A percentile compares a stretch with the other conserved stretches of the same genome.
Conservation (phyloP, 2,329 filamentous ascomycete species). For the Ceratocystis ficicola region DNA sequence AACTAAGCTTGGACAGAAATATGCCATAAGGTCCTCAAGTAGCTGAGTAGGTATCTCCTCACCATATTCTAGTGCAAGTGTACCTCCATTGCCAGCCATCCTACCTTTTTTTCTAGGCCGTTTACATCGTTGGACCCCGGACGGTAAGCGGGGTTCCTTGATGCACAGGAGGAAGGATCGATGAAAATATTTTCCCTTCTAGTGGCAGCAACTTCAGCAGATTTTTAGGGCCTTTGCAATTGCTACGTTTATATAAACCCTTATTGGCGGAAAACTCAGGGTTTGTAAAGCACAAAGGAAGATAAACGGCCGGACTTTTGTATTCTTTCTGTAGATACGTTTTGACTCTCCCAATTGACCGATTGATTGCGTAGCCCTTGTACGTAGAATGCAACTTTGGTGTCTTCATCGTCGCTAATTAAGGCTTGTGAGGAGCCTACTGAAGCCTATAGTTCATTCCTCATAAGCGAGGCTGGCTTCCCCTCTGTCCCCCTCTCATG, state of each 20-base stretch:
- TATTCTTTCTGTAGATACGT: not conserved
- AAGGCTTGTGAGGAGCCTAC: too few species aligned
- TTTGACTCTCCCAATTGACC: too few species aligned
- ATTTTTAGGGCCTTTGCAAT: not conserved
- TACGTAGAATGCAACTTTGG: too few species aligned
- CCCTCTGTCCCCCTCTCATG: not conserved
- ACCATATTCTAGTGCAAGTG: conserved; percentile 3
- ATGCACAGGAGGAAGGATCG: conserved; percentile 6
- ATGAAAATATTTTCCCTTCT: conserved; percentile 4
- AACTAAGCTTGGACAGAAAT: not conserved
- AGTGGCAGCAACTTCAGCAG: not conserved
- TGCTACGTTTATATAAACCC: not conserved
- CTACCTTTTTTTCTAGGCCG: conserved; percentile 5
- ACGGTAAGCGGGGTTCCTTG: conserved; percentile 10
- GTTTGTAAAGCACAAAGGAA: not conserved
- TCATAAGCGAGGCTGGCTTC: not conserved
- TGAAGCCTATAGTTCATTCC: too few species aligned
- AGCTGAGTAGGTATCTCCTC: not conserved
- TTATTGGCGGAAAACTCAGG: not conserved
- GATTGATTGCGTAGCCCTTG: too few species aligned
- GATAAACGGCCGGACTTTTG: not conserved
- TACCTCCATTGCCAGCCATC: not conserved
- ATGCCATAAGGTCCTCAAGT: not conserved
- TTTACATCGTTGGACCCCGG: conserved; percentile 10
- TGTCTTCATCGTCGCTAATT: too few species aligned